Conservation (phyloP, 1,284 basidiomycete genomes). For the Irpex lacteus region DNA sequence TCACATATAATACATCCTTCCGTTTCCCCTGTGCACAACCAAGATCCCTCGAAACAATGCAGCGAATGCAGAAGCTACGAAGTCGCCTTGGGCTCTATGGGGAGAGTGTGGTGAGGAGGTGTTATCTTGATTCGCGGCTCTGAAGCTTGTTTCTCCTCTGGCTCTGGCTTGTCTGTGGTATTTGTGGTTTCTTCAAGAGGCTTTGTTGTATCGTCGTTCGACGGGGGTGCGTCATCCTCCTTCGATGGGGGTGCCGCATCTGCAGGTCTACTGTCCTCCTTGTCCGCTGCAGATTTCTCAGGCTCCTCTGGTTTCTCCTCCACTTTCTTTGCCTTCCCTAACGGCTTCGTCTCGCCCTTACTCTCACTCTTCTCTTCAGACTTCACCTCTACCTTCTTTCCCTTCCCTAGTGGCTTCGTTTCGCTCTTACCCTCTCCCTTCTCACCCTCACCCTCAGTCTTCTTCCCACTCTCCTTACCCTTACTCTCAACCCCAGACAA, state of each 20-base stretch:
- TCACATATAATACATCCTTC: neutral
- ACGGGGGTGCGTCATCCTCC: no score
- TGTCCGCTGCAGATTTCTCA: neutral
- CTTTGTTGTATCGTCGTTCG: no score
- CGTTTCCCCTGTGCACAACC: neutral
- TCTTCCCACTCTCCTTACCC: neutral
- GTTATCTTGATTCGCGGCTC: neutral
- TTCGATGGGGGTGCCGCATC: neutral
- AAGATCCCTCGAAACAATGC: neutral
- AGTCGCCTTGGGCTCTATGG: neutral
- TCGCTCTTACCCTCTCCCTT: conserved; percentile 9
- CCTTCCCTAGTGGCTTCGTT: conserved; percentile 1
- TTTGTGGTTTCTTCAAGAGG: neutral
- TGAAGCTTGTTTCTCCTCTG: neutral
- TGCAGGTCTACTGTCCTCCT: neutral
- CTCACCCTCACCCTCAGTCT: neutral
- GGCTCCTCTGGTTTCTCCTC: no score
- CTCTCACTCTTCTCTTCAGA: neutral
- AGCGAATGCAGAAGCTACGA: neutral
- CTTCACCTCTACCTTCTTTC: neutral
- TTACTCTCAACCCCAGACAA: conserved; percentile 26
- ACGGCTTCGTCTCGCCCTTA: neutral
- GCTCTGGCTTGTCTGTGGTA: neutral
- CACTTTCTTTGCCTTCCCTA: no score
- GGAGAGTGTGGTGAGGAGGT: neutral